A percentile compares a stretch with the other conserved stretches of the same genome.
These are phyloP conservation scores for Starmera stellimalicola DNA, from an alignment of 1,139 yeast species.

Conservation along the genomic window DNA sequence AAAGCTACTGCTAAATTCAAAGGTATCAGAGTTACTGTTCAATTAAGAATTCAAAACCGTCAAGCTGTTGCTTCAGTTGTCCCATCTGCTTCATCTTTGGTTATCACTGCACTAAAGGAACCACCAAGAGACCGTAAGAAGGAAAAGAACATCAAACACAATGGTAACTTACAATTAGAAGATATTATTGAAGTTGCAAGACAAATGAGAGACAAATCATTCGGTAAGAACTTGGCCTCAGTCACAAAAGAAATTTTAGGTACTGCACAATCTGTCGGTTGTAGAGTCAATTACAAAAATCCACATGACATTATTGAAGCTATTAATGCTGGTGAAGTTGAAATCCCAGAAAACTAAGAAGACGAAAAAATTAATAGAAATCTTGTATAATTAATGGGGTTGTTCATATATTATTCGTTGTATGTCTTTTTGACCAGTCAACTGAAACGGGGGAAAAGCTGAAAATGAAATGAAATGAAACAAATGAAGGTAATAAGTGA, in stretches of 20 bases:
- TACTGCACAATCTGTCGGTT: constrained; percentile 98
- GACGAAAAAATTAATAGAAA: neutral
- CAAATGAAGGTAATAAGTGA: constrained; percentile 1
- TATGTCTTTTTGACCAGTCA: neutral
- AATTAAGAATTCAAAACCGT: constrained; percentile 98
- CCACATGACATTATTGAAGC: constrained; percentile 98
- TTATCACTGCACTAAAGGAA: constrained; percentile 98
- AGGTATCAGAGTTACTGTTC: constrained; percentile 99
- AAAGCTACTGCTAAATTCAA: constrained; percentile 99
- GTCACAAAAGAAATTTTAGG: constrained; percentile 98
- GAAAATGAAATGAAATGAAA: neutral
- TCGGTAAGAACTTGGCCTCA: constrained; percentile 95
- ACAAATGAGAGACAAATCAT: constrained; percentile 94
- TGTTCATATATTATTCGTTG: constrained; percentile 1
- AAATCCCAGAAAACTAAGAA: constrained; percentile 78
- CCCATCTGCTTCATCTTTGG: constrained; percentile 98
- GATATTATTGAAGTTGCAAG: constrained; percentile 97
- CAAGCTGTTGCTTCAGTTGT: constrained; percentile 99
- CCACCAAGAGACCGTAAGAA: constrained; percentile 99
- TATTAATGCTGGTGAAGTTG: constrained; percentile 96
- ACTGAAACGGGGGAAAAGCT: neutral
- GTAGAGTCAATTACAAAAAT: constrained; percentile 98
- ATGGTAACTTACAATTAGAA: constrained; percentile 96
- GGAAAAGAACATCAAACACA: constrained; percentile 99
- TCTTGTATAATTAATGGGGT: constrained; percentile 6